A percentile compares a stretch with the other conserved stretches of the same genome.
Evolutionary conservation across 805 yeast species (phyloP).

Genomic region (Hanseniaspora hatyaiensis): DNA sequence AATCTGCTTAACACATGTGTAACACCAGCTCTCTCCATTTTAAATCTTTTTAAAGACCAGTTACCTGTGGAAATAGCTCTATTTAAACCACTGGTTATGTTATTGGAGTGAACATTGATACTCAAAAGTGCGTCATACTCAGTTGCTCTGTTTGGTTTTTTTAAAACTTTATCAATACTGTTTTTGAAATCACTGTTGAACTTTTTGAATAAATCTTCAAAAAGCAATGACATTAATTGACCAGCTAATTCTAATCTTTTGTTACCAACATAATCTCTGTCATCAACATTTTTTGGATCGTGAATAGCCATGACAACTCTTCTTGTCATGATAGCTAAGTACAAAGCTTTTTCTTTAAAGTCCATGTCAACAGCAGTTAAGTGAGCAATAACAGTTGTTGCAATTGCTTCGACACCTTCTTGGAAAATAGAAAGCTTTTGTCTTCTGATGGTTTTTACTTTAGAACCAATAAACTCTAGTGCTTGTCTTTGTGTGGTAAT

Average conservation of each 20-base stretch:
- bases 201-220: constrained; percentile 94
- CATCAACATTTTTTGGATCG: constrained; percentile 92
- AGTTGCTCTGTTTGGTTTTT: constrained; percentile 86
- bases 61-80: constrained; percentile 97
- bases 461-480: constrained; percentile 74
- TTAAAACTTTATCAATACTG: constrained; percentile 82
- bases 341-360: constrained; percentile 86
- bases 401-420: constrained; percentile 94
- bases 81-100: constrained; percentile 86
- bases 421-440: constrained; percentile 71
- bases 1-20: constrained; percentile 89
- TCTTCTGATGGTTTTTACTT: constrained; percentile 87
- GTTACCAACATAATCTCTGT: constrained; percentile 96
- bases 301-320: constrained; percentile 92
- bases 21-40: constrained; percentile 99
- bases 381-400: constrained; percentile 93
- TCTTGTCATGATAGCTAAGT: constrained; percentile 92
- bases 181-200: constrained; percentile 91
- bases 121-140: constrained; percentile 89
- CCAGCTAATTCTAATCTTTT: constrained; percentile 96
- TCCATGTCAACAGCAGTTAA: constrained; percentile 73
- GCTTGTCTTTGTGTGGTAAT: constrained; percentile 91
- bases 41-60: constrained; percentile 96
- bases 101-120: constrained; percentile 81
- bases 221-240: constrained; percentile 83